Evolutionary conservation across 495 filamentous ascomycete genomes (phyloP).

Genomic region (Penicillium subrubescens): DNA sequence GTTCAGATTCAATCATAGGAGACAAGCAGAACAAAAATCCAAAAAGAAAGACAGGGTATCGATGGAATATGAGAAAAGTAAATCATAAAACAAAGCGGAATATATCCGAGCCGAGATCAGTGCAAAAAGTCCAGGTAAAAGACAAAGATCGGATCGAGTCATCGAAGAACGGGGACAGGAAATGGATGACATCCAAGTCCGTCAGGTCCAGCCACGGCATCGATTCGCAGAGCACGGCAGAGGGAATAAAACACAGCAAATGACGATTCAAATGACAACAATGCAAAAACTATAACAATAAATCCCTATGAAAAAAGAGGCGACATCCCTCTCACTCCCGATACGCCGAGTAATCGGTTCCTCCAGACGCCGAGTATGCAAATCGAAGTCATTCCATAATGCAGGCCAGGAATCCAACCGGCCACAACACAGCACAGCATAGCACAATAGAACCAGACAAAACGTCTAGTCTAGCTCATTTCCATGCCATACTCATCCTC

Average conservation of each 20-base stretch:
- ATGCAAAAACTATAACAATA: slow-evolving; percentile 18
- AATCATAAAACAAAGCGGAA: slow-evolving; percentile 11
- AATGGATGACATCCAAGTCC: not conserved
- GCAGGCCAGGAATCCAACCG: slow-evolving; percentile 5
- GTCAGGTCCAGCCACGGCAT: not conserved
- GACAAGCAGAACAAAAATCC: not conserved
- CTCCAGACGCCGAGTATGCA: slow-evolving; percentile 47
- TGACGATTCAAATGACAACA: slow-evolving; percentile 18
- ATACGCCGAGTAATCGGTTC: slow-evolving; percentile 37
- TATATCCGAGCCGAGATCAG: not conserved
- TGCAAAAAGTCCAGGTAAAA: not conserved
- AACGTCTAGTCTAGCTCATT: slow-evolving; percentile 47
- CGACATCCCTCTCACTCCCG: slow-evolving; percentile 32
- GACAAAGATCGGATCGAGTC: slow-evolving; percentile 10
- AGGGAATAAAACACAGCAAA: slow-evolving; percentile 15
- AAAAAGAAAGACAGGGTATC: slow-evolving; percentile 38
- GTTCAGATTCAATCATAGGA: not conserved
- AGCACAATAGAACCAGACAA: not conserved
- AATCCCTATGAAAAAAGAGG: slow-evolving; percentile 23
- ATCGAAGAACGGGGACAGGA: not conserved
- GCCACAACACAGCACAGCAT: not conserved
- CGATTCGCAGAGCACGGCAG: not conserved
- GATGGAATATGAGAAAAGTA: slow-evolving; percentile 28
- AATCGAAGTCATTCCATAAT: slow-evolving; percentile 34
- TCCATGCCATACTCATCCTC: slow-evolving; percentile 92